phyloP scores from a whole-genome alignment of 176 grass and related monocot species.

The Eragrostis curvula region DNA sequence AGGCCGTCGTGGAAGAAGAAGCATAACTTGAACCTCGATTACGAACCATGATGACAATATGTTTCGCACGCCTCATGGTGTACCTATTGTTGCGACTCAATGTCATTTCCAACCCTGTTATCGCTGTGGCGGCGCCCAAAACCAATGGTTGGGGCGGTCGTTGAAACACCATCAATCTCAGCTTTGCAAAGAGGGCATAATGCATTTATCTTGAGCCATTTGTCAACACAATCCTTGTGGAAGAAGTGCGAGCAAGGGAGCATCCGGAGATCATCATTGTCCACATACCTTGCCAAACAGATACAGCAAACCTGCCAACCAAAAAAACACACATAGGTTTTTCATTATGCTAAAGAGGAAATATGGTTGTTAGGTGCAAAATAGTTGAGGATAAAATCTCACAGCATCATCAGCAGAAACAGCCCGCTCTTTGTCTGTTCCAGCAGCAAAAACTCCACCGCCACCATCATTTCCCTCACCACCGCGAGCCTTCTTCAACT shows the following conservation, averaged over 20 bases:
- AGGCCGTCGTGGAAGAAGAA: not conserved
- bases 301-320: constrained; percentile 80
- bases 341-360: not conserved
- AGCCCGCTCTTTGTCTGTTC: constrained; percentile 69
- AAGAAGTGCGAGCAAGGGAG: constrained; percentile 87
- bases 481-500: constrained; percentile 53
- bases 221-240: constrained; percentile 91
- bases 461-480: constrained; percentile 50
- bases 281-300: constrained; percentile 77
- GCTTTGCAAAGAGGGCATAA: constrained; percentile 92
- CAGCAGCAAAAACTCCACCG: constrained; percentile 71
- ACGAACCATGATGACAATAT: not conserved
- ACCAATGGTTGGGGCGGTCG: constrained; percentile 41
- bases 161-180: constrained; percentile 50
- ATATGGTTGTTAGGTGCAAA: constrained; percentile 12
- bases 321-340: not conserved
- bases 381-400: constrained; percentile 32
- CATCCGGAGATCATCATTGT: constrained; percentile 87
- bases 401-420: constrained; percentile 87
- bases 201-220: constrained; percentile 97
- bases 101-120: constrained; percentile 55
- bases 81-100: constrained; percentile 48
- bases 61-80: not conserved
- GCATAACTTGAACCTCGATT: not conserved
- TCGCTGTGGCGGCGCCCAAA: constrained; percentile 62